Evolutionary conservation across 208 protist genomes (phyloP).

Genomic region (Crithidia fasciculata): DNA sequence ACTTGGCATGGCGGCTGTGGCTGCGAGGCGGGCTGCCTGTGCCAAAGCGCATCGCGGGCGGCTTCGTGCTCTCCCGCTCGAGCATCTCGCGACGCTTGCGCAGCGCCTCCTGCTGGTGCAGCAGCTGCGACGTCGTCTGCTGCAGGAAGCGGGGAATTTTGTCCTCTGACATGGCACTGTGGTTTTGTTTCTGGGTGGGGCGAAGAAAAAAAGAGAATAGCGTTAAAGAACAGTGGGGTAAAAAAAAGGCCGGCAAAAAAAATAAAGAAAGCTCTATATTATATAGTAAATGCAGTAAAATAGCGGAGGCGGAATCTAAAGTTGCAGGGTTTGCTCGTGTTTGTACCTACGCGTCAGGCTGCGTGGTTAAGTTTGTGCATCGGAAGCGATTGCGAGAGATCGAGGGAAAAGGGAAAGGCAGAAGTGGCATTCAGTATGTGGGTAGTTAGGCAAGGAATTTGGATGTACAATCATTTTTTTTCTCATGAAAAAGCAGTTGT

Average conservation of each 20-base stretch:
- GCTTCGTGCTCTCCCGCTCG: slow-evolving; percentile 46
- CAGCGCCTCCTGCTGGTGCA: slow-evolving; percentile 68
- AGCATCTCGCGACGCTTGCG: slow-evolving; percentile 60
- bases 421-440: no score
- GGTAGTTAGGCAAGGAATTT: no score
- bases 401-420: no score
- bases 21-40: slow-evolving; percentile 26
- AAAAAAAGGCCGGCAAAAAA: neutral
- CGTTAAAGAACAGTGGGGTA: neutral
- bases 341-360: no score
- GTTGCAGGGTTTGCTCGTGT: no score
- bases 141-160: slow-evolving; percentile 54
- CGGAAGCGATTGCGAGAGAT: no score
- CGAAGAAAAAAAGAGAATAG: neutral
- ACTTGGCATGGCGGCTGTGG: slow-evolving; percentile 13
- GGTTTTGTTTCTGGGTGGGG: neutral
- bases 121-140: slow-evolving; percentile 77
- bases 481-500: no score
- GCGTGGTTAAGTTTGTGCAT: no score
- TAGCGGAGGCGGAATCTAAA: no score
- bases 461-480: no score
- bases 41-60: slow-evolving; percentile 73
- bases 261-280: neutral
- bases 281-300: no score
- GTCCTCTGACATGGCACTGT: slow-evolving; percentile 26